phyloP scores from a whole-genome alignment of 169 alveolate genomes.

The Pseudocohnilembus persalinus region DNA sequence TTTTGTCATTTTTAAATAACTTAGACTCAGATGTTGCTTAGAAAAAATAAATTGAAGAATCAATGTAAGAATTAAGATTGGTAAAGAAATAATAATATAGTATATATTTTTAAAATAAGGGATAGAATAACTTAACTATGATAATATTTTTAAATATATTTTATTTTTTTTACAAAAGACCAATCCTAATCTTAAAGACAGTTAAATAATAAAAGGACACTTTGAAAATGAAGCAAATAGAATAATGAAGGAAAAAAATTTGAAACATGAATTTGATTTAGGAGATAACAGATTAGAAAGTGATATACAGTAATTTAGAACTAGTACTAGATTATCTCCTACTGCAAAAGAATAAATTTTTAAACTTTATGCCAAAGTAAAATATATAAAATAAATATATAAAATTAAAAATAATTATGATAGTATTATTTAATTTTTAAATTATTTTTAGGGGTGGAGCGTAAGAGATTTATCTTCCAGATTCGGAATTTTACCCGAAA shows the following conservation, averaged over 20 bases:
- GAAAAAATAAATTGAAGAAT: not conserved
- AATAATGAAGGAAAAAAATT: not conserved
- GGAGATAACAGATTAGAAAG: not conserved
- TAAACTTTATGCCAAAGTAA: not conserved
- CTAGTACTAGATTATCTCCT: constrained; percentile 8
- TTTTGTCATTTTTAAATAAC: not conserved
- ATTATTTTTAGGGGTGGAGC: constrained; percentile 10
- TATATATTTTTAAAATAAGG: too few species aligned
- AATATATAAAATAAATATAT: too few species aligned
- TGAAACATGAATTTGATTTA: not conserved
- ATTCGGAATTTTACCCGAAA: constrained; percentile 29
- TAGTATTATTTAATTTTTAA: too few species aligned
- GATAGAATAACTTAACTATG: too few species aligned
- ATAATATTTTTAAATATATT: too few species aligned
- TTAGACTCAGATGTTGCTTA: not conserved
- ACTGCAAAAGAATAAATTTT: constrained; percentile 15
- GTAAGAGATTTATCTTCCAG: constrained; percentile 17
- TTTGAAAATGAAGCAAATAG: not conserved
- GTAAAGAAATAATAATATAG: not conserved
- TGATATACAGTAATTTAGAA: not conserved
- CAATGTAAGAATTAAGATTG: not conserved
- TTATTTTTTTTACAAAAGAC: not conserved
- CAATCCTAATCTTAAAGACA: not conserved
- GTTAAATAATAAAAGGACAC: not conserved
- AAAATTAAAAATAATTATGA: not conserved